Conservation (phyloP, 2,329 filamentous ascomycete genomes). For the Juglanconis sp. region DNA sequence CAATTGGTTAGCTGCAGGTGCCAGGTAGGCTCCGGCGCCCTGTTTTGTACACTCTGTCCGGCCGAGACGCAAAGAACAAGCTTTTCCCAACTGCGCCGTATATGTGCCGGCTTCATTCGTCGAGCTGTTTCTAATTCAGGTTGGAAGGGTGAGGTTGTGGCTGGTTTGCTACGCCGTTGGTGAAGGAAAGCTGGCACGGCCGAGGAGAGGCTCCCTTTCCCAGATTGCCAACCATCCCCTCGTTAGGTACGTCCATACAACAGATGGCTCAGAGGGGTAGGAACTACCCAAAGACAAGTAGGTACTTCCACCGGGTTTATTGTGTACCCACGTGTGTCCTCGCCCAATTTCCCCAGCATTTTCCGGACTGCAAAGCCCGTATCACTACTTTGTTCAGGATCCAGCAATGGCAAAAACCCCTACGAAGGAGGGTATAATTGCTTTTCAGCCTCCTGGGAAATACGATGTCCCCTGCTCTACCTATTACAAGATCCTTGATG, state of each 20-base stretch:
- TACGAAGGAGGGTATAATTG: neutral
- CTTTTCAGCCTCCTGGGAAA: neutral
- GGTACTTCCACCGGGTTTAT: neutral
- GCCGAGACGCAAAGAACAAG: too few relatives aligned
- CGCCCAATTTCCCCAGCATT: neutral
- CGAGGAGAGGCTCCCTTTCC: neutral
- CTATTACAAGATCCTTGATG: slow-evolving; percentile 14
- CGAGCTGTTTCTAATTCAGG: too few relatives aligned
- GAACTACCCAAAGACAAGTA: neutral
- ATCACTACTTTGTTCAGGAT: too few relatives aligned
- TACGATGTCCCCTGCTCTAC: neutral
- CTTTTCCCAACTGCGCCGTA: neutral
- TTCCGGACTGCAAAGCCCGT: too few relatives aligned
- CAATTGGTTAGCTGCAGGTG: too few relatives aligned
- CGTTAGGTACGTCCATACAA: neutral
- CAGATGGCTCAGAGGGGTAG: neutral
- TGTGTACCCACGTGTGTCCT: neutral
- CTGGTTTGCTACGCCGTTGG: neutral
- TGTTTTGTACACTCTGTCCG: neutral
- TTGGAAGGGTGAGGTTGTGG: neutral
- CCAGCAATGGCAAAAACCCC: too few relatives aligned
- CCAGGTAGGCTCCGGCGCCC: too few relatives aligned
- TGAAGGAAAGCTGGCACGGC: neutral
- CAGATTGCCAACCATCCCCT: neutral
- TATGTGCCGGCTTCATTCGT: neutral